Conservation (phyloP, 106 monocot genomes). For the Iris macrosiphon region DNA sequence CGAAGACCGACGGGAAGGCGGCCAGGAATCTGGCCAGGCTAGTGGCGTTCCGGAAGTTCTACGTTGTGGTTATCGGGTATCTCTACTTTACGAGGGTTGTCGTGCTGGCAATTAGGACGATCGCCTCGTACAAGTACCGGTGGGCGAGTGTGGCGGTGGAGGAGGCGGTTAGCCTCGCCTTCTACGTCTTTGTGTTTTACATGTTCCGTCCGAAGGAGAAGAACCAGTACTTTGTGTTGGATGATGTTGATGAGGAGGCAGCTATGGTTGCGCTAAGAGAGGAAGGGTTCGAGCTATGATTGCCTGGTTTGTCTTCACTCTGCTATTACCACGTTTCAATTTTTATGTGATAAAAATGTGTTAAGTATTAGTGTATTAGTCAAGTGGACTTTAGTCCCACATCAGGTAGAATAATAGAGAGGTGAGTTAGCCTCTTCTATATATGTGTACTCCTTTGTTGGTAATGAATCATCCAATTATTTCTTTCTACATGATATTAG, state of each 20-base stretch:
- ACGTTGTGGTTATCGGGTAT: slow-evolving; percentile 60
- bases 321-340: slow-evolving; percentile 11
- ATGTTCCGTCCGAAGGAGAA: slow-evolving; percentile 58
- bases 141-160: slow-evolving; percentile 49
- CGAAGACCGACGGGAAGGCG: slow-evolving; percentile 69
- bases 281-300: slow-evolving; percentile 56
- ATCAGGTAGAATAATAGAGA: too few relatives aligned
- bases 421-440: too few relatives aligned
- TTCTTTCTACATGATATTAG: too few relatives aligned
- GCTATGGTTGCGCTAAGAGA: slow-evolving; percentile 35
- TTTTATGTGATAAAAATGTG: too few relatives aligned
- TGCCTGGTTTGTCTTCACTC: too few relatives aligned
- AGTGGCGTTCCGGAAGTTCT: slow-evolving; percentile 52
- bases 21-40: slow-evolving; percentile 61
- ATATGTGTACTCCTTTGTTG: too few relatives aligned
- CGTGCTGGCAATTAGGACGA: slow-evolving; percentile 41
- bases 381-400: too few relatives aligned
- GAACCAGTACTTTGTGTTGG: slow-evolving; percentile 49
- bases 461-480: too few relatives aligned
- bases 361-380: too few relatives aligned
- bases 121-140: slow-evolving; percentile 48
- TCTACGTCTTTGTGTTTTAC: slow-evolving; percentile 54
- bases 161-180: slow-evolving; percentile 36
- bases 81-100: slow-evolving; percentile 72
- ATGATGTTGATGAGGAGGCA: slow-evolving; percentile 56